These are phyloP conservation scores for Lentinula sp. DNA, from an alignment of 768 basidiomycete species.

Conservation along the genomic window DNA sequence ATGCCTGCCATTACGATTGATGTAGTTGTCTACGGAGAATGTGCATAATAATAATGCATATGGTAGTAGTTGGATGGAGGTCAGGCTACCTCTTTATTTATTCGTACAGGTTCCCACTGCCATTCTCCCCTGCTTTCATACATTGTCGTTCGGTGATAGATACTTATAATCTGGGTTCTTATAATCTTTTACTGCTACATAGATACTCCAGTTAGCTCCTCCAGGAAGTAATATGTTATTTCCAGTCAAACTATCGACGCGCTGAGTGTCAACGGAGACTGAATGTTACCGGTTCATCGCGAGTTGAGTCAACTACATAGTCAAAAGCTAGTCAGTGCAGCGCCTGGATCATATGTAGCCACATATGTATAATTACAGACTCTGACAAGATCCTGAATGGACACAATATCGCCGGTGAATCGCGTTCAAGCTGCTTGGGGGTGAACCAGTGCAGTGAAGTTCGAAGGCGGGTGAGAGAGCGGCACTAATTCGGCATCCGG, in stretches of 20 bases:
- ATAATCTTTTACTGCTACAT: neutral
- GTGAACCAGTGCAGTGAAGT: no score
- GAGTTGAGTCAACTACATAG: no score
- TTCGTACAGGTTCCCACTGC: neutral
- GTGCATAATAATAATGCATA: neutral
- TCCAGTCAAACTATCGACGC: neutral
- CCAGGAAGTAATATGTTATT: neutral
- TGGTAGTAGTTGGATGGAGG: neutral
- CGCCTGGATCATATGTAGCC: no score
- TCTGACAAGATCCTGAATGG: no score
- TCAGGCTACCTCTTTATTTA: neutral
- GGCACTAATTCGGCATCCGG: neutral
- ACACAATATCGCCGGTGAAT: no score
- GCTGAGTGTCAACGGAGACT: neutral
- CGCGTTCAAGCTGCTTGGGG: no score
- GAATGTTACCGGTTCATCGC: no score
- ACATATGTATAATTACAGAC: no score
- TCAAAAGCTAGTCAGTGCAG: no score
- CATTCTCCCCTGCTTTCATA: neutral
- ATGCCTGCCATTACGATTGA: neutral
- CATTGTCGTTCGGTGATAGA: conserved; percentile 3
- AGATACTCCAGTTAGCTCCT: conserved; percentile 1
- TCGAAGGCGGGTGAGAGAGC: neutral
- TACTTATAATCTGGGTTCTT: neutral
- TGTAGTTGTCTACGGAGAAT: neutral